Conservation (phyloP, 345 rosid species). For the Corymbia maculata region DNA sequence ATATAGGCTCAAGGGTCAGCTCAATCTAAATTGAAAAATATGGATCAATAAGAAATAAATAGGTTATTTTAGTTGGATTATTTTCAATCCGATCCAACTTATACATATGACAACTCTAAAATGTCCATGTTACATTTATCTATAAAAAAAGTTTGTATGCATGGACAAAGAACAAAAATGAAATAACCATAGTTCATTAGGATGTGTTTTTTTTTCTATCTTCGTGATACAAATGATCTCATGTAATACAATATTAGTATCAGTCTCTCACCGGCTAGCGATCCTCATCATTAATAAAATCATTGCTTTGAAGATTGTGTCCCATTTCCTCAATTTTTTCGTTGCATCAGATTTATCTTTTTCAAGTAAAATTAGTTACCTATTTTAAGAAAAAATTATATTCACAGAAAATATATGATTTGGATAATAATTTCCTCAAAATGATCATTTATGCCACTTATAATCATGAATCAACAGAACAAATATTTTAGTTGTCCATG, state of each 20-base stretch:
- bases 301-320: background rate
- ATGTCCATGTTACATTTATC: background rate
- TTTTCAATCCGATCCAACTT: too few species aligned
- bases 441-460: background rate
- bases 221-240: background rate
- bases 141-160: background rate
- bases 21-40: background rate
- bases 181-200: background rate
- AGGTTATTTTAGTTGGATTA: rapidly evolving
- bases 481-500: too few species aligned
- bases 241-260: too few species aligned
- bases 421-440: rapidly evolving
- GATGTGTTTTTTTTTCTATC: background rate
- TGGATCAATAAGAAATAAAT: background rate
- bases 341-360: background rate
- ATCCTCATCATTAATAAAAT: rapidly evolving
- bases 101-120: background rate
- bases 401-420: background rate
- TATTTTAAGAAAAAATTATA: background rate
- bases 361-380: too few species aligned
- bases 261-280: rapidly evolving
- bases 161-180: rapidly evolving
- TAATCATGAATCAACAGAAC: background rate
- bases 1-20: background rate
- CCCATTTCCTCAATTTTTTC: background rate